Base-by-base conservation (phyloP, 2,329 filamentous ascomycete species). In the Ophiosphaerella narmari region DNA sequence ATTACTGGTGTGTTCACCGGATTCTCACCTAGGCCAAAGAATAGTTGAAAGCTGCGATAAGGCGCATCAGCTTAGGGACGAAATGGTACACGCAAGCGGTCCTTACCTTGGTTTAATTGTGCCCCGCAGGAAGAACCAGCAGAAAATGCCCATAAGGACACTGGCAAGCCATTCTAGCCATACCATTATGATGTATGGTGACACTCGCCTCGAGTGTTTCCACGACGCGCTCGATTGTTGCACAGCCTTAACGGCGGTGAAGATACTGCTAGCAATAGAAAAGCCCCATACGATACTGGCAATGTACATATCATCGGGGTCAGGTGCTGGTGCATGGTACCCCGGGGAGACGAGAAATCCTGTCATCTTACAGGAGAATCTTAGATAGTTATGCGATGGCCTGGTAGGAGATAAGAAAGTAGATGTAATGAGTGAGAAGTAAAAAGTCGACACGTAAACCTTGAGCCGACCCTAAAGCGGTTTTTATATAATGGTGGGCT, bases 121-220 rank as follows among this genome's bases (percentile, higher is more conserved):
- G 31, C 65, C 57, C 23, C 65, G 21, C 9, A 75, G 45, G 43
- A 66, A 69, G 12, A 74, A 40, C 48, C 67, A 60, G 44, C 69
- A 70, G 23, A 78, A 65, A 23, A 77, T 48, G 4, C 65, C 68
- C 36, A 80, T 77, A 12, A 66, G 60, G 7, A 77, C 55, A 23
- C 73, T 78, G 3, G 76, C 76, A 3, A 67, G 13, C 7, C 79
- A 68, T 59, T 80, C 78, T 5, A 72, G 46, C 78, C 78, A 80
- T 43, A 80, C 71, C 74, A 80, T 75, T 67, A 73, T 75, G 0
- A 80, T 67, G 46, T 79, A 79, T 1, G 62, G 26, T 11, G 26
- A 29, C 5, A 29, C 26, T 8, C 26, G 26, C 26, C 26, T 11
- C 26, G 26, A 41, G 26, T 31, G 41, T 43, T 43, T 43, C 41